Evolutionary conservation across 345 rosid genomes (phyloP), one percentile per base, ranked within the genome.

Genomic region (Limnanthes douglasii): DNA sequence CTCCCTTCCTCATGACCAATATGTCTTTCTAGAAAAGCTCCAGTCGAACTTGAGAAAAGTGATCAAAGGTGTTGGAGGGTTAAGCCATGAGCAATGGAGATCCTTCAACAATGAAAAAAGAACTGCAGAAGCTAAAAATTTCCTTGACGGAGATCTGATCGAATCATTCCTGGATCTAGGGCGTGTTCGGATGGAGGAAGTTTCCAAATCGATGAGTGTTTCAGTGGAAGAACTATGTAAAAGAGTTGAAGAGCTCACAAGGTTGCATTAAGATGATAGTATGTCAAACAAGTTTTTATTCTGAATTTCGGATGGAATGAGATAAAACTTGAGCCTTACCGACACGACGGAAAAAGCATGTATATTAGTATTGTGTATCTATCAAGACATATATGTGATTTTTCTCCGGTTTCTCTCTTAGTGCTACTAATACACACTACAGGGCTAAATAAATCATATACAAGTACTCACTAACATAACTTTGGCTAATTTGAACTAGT

Each of bases 41-140:
- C 88, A 84, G 51, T 50, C 78, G 4, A 70, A 70, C 57, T 43
- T 90, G 56, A 75, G 80, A 48, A 80, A 69, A 64, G 85, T 80
- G 56, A 84, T 84, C 11, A 80, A 84, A 49, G 98, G 98, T 5
- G 88, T 90, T 1, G 96, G 98, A n/a, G 94, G 94, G 15, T 56
- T 84, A 45, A 80, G 70, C 64, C 94, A 90, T 5, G 94, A 90
- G 53, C 92, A 90, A 18, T 90, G 96, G 94, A 66, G 98, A 41
- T 90, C 83, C 12, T 90, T 84, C 61, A 74, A 65, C 62, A 80
- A 73, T 5, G 93, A 90, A 57, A 90, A 80, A 65, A 80, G 57
- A 73, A 84, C 71, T 0, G 72, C 44, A 3, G 94, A 90, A 24
- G 95, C 98, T 2, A 79, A 46, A 26, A 72, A 64, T 53, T 84